Evolutionary conservation across 139 green algal genomes (phyloP).

Genomic region (Microglena sp.): DNA sequence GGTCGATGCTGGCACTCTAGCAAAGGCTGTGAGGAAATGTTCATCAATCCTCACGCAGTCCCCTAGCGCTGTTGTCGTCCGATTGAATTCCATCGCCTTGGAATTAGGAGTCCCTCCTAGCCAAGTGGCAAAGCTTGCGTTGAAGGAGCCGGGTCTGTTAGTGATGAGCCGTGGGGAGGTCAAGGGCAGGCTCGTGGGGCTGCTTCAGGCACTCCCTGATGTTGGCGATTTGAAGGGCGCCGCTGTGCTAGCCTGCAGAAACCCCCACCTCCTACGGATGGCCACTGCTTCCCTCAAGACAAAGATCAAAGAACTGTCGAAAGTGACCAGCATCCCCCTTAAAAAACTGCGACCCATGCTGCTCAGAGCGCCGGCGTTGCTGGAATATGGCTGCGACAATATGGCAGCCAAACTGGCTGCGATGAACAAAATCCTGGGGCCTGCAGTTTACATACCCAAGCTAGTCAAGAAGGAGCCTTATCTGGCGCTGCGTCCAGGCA

Average conservation of each 20-base stretch:
- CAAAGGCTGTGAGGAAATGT: too few species aligned
- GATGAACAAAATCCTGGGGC: slow-evolving; percentile 5
- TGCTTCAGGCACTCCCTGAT: too few species aligned
- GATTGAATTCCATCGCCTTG: too few species aligned
- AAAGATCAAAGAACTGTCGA: background rate
- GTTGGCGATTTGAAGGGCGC: background rate
- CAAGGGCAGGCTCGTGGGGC: background rate
- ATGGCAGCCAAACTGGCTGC: background rate
- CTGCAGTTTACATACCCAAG: background rate
- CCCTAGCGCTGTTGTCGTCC: too few species aligned
- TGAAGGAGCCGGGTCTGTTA: slow-evolving; percentile 7
- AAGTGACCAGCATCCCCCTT: slow-evolving; percentile 1
- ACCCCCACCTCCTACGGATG: slow-evolving; percentile 4
- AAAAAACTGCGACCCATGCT: background rate
- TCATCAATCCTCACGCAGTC: too few species aligned
- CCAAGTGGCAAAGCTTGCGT: background rate
- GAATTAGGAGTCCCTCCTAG: too few species aligned
- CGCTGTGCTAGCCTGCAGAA: background rate
- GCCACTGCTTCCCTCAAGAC: background rate
- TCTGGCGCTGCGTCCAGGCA: slow-evolving; percentile 10
- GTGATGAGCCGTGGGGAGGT: background rate
- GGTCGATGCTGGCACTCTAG: too few species aligned
- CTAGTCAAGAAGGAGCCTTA: slow-evolving; percentile 11
- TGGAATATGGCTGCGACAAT: slow-evolving; percentile 9
- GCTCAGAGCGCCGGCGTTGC: slow-evolving; percentile 9